Evolutionary conservation across 2,329 filamentous ascomycete species (phyloP).

Genomic region (Botrytis tulipae): DNA sequence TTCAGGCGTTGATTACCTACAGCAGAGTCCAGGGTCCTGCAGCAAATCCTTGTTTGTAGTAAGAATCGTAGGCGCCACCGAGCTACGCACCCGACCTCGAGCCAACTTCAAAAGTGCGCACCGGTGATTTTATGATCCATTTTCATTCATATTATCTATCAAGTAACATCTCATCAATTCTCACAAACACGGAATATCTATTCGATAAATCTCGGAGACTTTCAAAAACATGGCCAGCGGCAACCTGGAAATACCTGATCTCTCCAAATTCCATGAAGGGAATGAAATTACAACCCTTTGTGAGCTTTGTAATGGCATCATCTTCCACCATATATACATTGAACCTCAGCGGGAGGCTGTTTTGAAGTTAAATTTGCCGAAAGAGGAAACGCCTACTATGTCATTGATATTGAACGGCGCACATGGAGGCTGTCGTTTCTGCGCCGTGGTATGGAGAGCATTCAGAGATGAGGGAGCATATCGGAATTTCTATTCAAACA

Average conservation of each 20-base stretch:
- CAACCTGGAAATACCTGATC: background rate
- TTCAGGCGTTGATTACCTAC: too few species aligned
- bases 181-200: accelerated
- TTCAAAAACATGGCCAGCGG: background rate
- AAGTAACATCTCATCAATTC: background rate
- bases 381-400: background rate
- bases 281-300: background rate
- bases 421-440: background rate
- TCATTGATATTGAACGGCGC: background rate
- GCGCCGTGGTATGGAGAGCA: background rate
- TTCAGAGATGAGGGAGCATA: background rate
- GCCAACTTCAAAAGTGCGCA: too few species aligned
- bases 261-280: background rate
- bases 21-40: too few species aligned
- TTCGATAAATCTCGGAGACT: background rate
- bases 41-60: too few species aligned
- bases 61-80: too few species aligned
- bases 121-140: accelerated
- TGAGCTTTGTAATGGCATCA: background rate
- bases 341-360: too few species aligned
- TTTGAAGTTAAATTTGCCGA: too few species aligned
- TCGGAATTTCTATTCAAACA: background rate
- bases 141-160: background rate
- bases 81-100: too few species aligned
- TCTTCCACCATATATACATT: background rate